phyloP scores from a whole-genome alignment of 1,284 basidiomycete species.

The Phaffia rhodozyma region DNA sequence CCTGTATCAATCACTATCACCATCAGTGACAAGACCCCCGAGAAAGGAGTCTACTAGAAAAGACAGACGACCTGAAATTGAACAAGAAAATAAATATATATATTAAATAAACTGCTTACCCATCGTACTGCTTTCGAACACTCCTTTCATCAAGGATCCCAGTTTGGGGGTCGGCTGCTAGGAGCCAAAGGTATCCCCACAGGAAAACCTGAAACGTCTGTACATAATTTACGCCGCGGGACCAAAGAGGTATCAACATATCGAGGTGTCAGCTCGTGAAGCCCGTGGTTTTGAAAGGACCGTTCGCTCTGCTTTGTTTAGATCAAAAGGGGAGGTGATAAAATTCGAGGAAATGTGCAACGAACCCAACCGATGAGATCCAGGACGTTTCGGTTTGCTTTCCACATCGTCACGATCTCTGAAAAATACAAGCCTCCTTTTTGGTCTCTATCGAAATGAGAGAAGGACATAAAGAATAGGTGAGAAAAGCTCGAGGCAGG shows the following conservation, averaged over 20 bases:
- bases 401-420: constrained; percentile 1
- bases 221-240: not conserved
- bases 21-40: too few species aligned
- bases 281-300: too few species aligned
- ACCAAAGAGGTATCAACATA: too few species aligned
- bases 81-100: too few species aligned
- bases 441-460: not conserved
- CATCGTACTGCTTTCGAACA: constrained; percentile 5
- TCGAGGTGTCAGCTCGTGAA: too few species aligned
- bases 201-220: constrained; percentile 8
- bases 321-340: too few species aligned
- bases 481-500: too few species aligned
- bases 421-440: constrained; percentile 5
- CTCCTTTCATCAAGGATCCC: not conserved
- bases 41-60: too few species aligned
- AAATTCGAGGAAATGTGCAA: not conserved
- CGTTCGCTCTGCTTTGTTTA: too few species aligned
- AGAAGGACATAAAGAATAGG: not conserved
- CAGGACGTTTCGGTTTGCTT: not conserved
- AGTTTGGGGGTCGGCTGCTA: constrained; percentile 4
- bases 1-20: too few species aligned
- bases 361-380: constrained; percentile 2
- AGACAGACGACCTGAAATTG: too few species aligned
- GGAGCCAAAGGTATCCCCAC: constrained; percentile 1
- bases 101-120: not conserved